Evolutionary conservation across 768 basidiomycete species (phyloP).

Genomic region (Boletellus emodensis): DNA sequence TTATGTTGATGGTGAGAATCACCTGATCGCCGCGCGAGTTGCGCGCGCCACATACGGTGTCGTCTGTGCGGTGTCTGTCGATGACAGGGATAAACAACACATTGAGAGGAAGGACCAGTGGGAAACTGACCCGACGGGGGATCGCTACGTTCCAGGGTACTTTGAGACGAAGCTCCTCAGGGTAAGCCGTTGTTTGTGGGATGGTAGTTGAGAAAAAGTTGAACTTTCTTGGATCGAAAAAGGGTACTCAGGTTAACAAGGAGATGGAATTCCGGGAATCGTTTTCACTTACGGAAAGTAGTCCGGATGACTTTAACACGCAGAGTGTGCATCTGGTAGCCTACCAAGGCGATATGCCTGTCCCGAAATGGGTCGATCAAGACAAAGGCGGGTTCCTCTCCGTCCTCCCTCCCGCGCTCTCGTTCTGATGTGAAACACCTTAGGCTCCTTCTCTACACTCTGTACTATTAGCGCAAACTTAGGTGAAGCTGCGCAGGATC

Average conservation of each 20-base stretch:
- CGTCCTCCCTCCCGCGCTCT: no score
- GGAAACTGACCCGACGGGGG: conserved; percentile 8
- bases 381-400: conserved; percentile 3
- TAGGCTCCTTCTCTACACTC: no score
- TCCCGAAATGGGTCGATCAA: conserved; percentile 13
- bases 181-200: neutral
- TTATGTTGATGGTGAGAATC: neutral
- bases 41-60: conserved; percentile 3
- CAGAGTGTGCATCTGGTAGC: conserved; percentile 6
- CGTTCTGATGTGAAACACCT: neutral
- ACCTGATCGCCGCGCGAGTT: neutral
- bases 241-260: conserved; percentile 3
- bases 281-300: conserved; percentile 3
- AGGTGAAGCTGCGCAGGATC: no score
- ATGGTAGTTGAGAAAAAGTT: neutral
- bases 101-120: conserved; percentile 4
- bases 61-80: conserved; percentile 1
- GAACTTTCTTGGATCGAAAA: no score
- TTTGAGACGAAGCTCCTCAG: conserved; percentile 12
- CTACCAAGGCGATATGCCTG: conserved; percentile 5
- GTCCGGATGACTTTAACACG: neutral
- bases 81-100: conserved; percentile 3
- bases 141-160: conserved; percentile 10
- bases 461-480: no score
- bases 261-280: conserved; percentile 9